Percentiles rank a stretch among this genome's conserved stretches.
Conservation (phyloP, 352 stramenopile species). For the Porosira glacialis region DNA sequence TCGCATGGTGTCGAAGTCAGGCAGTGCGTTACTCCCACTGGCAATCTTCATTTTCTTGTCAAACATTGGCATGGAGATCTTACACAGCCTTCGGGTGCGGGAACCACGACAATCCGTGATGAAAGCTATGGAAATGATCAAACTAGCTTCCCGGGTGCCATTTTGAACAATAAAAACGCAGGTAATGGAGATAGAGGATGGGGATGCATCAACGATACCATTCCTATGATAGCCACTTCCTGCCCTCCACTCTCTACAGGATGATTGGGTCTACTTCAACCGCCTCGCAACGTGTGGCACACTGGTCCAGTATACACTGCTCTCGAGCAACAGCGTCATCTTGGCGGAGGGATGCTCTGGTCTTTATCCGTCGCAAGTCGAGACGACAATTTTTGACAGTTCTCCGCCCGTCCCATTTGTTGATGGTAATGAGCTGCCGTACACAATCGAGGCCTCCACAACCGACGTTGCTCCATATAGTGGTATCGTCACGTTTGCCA, state of each 20-base stretch:
- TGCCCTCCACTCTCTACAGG: neutral
- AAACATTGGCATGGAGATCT: slow-evolving; percentile 14
- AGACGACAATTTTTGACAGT: neutral
- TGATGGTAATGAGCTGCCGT: neutral
- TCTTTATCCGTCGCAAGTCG: neutral
- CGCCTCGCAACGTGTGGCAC: slow-evolving; percentile 6
- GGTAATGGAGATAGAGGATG: neutral
- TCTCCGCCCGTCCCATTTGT: neutral
- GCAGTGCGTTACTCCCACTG: slow-evolving; percentile 1
- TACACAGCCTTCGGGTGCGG: neutral
- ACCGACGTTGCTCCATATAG: neutral
- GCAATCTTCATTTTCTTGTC: slow-evolving; percentile 14
- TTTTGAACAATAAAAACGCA: slow-evolving; percentile 20
- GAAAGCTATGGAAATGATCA: neutral
- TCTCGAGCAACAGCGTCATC: slow-evolving; percentile 2
- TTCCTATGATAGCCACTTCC: neutral
- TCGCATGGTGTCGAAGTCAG: slow-evolving; percentile 1
- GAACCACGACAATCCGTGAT: slow-evolving; percentile 10
- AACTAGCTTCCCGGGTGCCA: slow-evolving; percentile 3
- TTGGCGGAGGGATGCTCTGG: slow-evolving; percentile 6
- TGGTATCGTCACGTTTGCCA: neutral
- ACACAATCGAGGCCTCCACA: neutral
- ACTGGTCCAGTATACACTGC: slow-evolving; percentile 16
- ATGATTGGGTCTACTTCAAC: slow-evolving; percentile 18
- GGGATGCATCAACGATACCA: slow-evolving; percentile 13